Percentiles rank a stretch among this genome's conserved stretches.
phyloP scores from a whole-genome alignment of 768 basidiomycete genomes.

The Podaxis sp. region DNA sequence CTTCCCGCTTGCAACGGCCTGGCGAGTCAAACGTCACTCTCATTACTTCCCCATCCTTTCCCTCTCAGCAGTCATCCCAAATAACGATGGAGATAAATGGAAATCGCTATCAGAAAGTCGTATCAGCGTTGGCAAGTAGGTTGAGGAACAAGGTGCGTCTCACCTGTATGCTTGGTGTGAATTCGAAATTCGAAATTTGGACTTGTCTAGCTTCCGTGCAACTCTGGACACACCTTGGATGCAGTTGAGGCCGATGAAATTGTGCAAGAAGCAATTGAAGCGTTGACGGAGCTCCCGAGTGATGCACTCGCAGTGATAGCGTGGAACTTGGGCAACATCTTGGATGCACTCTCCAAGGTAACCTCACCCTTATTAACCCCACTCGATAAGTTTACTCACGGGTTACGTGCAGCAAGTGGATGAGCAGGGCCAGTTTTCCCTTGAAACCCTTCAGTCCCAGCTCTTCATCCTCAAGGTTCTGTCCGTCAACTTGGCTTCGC shows the following conservation, averaged over 20 bases:
- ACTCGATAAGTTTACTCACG: conserved; percentile 4
- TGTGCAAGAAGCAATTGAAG: conserved; percentile 70
- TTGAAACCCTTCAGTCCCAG: conserved; percentile 83
- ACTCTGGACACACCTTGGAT: conserved; percentile 73
- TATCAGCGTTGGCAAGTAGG: conserved; percentile 74
- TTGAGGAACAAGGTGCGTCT: conserved; percentile 70
- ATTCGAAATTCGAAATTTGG: conserved; percentile 5
- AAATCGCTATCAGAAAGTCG: conserved; percentile 77
- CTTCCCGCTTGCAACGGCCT: not conserved
- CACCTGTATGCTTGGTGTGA: conserved; percentile 1
- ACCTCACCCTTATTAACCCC: not conserved
- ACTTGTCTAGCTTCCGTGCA: conserved; percentile 65
- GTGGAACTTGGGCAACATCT: conserved; percentile 68
- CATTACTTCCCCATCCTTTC: not conserved
- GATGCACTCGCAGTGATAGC: conserved; percentile 80
- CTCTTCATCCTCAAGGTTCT: conserved; percentile 82
- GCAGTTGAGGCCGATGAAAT: conserved; percentile 73
- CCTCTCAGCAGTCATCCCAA: conserved; percentile 27
- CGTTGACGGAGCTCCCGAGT: conserved; percentile 73
- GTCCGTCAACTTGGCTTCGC: conserved; percentile 70
- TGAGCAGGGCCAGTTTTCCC: conserved; percentile 44
- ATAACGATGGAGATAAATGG: conserved; percentile 19
- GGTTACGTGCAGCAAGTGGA: conserved; percentile 44
- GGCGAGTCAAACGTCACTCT: not conserved
- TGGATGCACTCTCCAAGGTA: conserved; percentile 79